phyloP scores from a whole-genome alignment of 495 filamentous ascomycete genomes.

The Friedmanniomyces simplex region DNA sequence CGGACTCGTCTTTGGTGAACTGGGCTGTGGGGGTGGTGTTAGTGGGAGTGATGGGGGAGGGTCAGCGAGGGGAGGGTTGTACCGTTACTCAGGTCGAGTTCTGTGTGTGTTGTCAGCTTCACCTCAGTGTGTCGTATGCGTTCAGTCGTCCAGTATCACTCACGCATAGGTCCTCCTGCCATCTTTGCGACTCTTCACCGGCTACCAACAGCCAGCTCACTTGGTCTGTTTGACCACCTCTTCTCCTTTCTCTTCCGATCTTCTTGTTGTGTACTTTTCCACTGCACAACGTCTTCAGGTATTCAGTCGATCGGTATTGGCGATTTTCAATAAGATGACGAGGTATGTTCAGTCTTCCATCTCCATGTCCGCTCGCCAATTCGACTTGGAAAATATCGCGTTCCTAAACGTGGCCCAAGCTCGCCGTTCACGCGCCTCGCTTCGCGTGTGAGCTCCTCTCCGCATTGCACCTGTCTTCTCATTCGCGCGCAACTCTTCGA shows the following conservation, averaged over 20 bases:
- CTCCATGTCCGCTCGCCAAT: background rate
- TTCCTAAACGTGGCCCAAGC: background rate
- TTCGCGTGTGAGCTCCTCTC: background rate
- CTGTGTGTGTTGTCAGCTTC: slow-evolving; percentile 17
- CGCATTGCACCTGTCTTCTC: background rate
- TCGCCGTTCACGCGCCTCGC: background rate
- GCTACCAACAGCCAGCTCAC: background rate
- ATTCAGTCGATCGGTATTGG: too few relatives aligned
- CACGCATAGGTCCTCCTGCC: slow-evolving; percentile 18
- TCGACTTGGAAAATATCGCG: background rate
- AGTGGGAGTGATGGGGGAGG: background rate
- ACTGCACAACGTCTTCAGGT: background rate
- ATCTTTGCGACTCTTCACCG: slow-evolving; percentile 1
- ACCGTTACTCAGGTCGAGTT: slow-evolving; percentile 69
- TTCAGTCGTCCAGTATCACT: slow-evolving; percentile 1
- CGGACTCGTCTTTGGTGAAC: slow-evolving; percentile 85
- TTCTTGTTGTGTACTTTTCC: background rate
- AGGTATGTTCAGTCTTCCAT: background rate
- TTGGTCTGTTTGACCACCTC: background rate
- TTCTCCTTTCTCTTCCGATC: background rate
- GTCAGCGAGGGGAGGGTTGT: slow-evolving; percentile 11
- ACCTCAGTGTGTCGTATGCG: background rate
- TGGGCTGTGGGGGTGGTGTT: slow-evolving; percentile 36
- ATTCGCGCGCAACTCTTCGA: background rate
- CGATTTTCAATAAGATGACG: background rate